Conservation (phyloP, 2,329 filamentous ascomycete genomes). For the Penicillium verrucosum region DNA sequence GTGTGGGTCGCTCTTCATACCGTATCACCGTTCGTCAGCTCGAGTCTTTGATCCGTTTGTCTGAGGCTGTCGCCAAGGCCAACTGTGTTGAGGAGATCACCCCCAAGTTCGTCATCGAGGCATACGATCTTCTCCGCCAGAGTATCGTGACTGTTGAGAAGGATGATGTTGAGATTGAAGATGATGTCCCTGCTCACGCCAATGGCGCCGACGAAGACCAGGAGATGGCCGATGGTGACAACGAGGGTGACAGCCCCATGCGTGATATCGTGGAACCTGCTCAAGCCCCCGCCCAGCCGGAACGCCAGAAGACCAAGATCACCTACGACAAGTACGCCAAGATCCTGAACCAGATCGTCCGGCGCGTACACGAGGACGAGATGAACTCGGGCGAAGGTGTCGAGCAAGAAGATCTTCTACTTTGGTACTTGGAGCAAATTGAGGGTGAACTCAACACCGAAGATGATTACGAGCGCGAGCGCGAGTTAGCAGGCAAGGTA, state of each 20-base stretch:
- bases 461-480: constrained; percentile 76
- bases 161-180: constrained; percentile 92
- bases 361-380: constrained; percentile 81
- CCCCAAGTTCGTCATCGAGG: constrained; percentile 81
- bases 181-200: constrained; percentile 59
- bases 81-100: constrained; percentile 92
- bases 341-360: constrained; percentile 83
- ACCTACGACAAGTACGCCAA: constrained; percentile 92
- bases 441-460: constrained; percentile 77
- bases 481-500: constrained; percentile 73
- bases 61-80: constrained; percentile 96
- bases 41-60: constrained; percentile 91
- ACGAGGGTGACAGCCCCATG: constrained; percentile 53
- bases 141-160: constrained; percentile 98
- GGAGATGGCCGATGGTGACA: constrained; percentile 49
- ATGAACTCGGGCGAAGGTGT: constrained; percentile 72
- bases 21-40: constrained; percentile 95
- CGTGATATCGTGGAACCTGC: constrained; percentile 48
- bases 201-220: constrained; percentile 48
- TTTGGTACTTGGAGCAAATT: constrained; percentile 90
- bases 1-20: constrained; percentile 91
- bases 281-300: constrained; percentile 34
- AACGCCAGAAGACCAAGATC: constrained; percentile 72
- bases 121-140: constrained; percentile 84
- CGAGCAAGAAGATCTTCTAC: constrained; percentile 72